Evolutionary conservation across 768 basidiomycete genomes (phyloP).

Genomic region (Boletus huronensis): DNA sequence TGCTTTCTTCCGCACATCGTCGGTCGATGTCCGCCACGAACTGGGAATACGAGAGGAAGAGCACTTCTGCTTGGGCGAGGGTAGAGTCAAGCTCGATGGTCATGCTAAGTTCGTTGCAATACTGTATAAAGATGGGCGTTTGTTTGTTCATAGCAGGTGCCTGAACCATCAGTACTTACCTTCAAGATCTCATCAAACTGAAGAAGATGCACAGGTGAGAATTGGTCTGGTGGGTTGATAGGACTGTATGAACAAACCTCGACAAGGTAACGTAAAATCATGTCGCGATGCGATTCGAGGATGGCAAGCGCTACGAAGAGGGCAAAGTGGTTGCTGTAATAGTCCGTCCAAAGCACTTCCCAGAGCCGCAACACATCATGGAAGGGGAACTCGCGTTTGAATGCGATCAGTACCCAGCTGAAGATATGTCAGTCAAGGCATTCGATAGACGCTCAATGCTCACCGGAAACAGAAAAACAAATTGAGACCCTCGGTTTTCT

Average conservation of each 20-base stretch:
- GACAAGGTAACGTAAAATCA: conserved; percentile 90
- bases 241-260: conserved; percentile 55
- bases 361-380: conserved; percentile 85
- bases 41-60: conserved; percentile 89
- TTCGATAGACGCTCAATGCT: conserved; percentile 17
- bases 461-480: conserved; percentile 98
- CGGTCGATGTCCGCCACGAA: conserved; percentile 88
- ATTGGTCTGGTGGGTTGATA: not conserved
- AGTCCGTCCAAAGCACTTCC: conserved; percentile 94
- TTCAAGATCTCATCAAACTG: conserved; percentile 59
- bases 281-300: conserved; percentile 91
- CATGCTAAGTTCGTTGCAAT: conserved; percentile 93
- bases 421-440: not conserved
- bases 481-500: conserved; percentile 87
- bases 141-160: not conserved
- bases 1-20: conserved; percentile 56
- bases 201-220: conserved; percentile 2
- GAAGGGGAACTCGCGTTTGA: conserved; percentile 96
- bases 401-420: conserved; percentile 88
- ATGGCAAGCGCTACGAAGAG: conserved; percentile 93
- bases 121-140: conserved; percentile 40
- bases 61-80: conserved; percentile 93
- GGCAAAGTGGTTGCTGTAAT: conserved; percentile 84
- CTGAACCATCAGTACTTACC: conserved; percentile 12
- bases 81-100: conserved; percentile 96